Evolutionary conservation across 1,139 yeast species (phyloP).

Genomic region (Hyphopichia fennica): DNA sequence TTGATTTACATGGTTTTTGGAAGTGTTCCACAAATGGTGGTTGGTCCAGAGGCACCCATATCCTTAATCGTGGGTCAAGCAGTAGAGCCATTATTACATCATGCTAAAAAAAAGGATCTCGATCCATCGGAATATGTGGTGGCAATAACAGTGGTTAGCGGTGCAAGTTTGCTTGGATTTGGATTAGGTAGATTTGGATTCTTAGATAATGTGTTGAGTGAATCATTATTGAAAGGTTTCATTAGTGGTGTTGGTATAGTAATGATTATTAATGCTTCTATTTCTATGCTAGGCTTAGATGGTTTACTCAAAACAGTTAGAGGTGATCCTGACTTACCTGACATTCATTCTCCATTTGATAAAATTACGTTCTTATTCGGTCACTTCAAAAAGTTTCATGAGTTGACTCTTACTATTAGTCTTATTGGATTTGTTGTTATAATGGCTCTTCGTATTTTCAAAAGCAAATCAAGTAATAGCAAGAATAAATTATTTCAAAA

Average conservation of each 20-base stretch:
- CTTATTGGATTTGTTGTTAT: constrained; percentile 45
- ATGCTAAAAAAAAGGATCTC: constrained; percentile 39
- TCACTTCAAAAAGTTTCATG: constrained; percentile 41
- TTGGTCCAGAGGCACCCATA: constrained; percentile 95
- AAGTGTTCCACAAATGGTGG: constrained; percentile 93
- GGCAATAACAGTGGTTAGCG: constrained; percentile 74
- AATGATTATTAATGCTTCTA: constrained; percentile 77
- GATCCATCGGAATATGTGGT: constrained; percentile 70
- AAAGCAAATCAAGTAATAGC: constrained; percentile 26
- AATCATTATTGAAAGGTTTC: constrained; percentile 82
- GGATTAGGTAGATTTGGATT: constrained; percentile 87
- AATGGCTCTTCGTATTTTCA: constrained; percentile 40
- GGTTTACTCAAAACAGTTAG: constrained; percentile 33
- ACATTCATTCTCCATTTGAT: constrained; percentile 75
- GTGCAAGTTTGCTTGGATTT: constrained; percentile 69
- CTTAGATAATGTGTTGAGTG: constrained; percentile 81
- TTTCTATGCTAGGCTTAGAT: constrained; percentile 70
- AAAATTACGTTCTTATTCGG: constrained; percentile 60
- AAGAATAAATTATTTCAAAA: constrained; percentile 9
- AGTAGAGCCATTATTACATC: constrained; percentile 65
- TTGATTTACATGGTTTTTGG: constrained; percentile 81
- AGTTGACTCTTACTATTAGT: constrained; percentile 56
- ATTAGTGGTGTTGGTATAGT: constrained; percentile 92
- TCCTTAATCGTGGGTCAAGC: constrained; percentile 91
- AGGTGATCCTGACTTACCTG: constrained; percentile 41